These are phyloP conservation scores for Ligustrum vulgare DNA, from an alignment of 257 asterid species.

Conservation along the genomic window DNA sequence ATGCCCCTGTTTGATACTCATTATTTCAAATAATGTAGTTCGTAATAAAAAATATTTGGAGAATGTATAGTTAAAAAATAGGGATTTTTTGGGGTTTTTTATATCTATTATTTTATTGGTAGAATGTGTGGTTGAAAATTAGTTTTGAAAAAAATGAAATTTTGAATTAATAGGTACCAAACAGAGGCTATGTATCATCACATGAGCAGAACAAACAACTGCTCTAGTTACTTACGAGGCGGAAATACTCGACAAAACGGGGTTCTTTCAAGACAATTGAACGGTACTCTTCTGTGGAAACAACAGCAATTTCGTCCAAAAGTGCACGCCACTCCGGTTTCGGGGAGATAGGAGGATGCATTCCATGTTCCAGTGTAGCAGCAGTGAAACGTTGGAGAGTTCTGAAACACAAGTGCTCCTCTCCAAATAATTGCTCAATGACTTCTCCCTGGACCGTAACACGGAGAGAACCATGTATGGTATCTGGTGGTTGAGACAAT, in stretches of 20 bases:
- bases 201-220: neutral
- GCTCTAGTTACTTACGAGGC: slow-evolving; percentile 48
- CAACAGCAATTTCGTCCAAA: slow-evolving; percentile 50
- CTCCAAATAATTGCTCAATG: slow-evolving; percentile 65
- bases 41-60: no score
- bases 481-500: slow-evolving; percentile 70
- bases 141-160: no score
- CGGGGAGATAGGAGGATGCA: slow-evolving; percentile 62
- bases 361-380: slow-evolving; percentile 70
- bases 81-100: no score
- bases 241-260: slow-evolving; percentile 69
- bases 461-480: slow-evolving; percentile 61
- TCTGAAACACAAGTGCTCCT: slow-evolving; percentile 66
- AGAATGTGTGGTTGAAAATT: no score
- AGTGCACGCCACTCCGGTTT: slow-evolving; percentile 69
- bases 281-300: slow-evolving; percentile 63
- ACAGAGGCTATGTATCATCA: neutral
- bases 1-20: no score
- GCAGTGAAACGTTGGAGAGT: slow-evolving; percentile 68
- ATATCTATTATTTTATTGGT: no score
- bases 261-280: slow-evolving; percentile 63
- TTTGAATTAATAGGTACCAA: no score
- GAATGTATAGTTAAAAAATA: no score
- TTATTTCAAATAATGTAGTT: no score
- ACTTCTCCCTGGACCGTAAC: slow-evolving; percentile 78